Base-by-base conservation (phyloP, 2,329 filamentous ascomycete genomes). In the Neobulgaria alba region DNA sequence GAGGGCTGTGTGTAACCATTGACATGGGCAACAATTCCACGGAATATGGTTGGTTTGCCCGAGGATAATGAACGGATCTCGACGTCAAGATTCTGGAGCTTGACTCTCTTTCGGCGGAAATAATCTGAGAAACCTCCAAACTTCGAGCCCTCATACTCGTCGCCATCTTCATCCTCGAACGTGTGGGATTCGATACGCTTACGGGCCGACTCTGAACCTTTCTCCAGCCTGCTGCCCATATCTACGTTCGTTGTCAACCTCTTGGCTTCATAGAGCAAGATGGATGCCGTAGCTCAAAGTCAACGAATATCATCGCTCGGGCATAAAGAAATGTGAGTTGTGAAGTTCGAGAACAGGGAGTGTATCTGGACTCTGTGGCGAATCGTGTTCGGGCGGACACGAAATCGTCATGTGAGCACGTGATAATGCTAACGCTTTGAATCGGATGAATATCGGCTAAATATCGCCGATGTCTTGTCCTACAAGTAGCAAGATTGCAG, bases 1-100 rank as follows among this genome's bases (percentile, higher is more conserved):
- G 89, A 87, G 1, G 92, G 92, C 55, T 96, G 90, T 0, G 92
- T 98, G 59, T 96, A 98, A 36, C 92, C 92, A 54, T 89, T 94
- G 17, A 98, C 83, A 63, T 95, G 86, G 8, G 82, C 87, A 10
- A 95, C 88, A 7, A 96, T 73, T 1, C 87, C 88, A 52, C 82
- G 86, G 69, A 98, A 98, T 38, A 98, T 87, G 47, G 77, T 78
- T 8, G 88, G 86, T 49, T 84, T 86, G 50, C 82, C 79, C 0
- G 67, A 63, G 1, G 79, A 75, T 3, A 76, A 68, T 21, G 82
- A 73, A 43, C 90, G 80, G 33, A 94, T 69, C 39, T 94, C 77
- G 7, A 79, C 80, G 63, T 98, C 92, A 20, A 92, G 75, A 57
- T 98, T 98, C 62, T 96, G 92, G 3, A 98, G 73, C 60, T 98